Conservation (phyloP, 129 eudicot species). For the carrot (Daucus carota) region DH1_v3.0 NC_030388.2:424001-424500, state of each 20-base stretch:
- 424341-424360: not conserved
- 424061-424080: slow-evolving; percentile 52
- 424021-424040: not conserved
- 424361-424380: too few relatives aligned
- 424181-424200: slow-evolving; percentile 48
- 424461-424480: not conserved
- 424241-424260: slow-evolving; percentile 47
- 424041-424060: slow-evolving; percentile 22
- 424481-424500: not conserved
- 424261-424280: slow-evolving; percentile 59
- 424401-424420: not conserved
- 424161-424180: slow-evolving; percentile 44
- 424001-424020: not conserved
- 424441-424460: not conserved
- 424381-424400: too few relatives aligned
- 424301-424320: slow-evolving; percentile 37
- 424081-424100: slow-evolving; percentile 37
- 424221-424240: slow-evolving; percentile 59
- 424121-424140: slow-evolving; percentile 6
- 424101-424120: slow-evolving; percentile 21
- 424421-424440: too few relatives aligned
- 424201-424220: slow-evolving; percentile 50
- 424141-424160: slow-evolving; percentile 4
- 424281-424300: slow-evolving; percentile 40
- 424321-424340: not conserved